Evolutionary conservation across 169 alveolate species (phyloP), one percentile per base, ranked within the genome.

Genomic region (Perkinsus olseni): DNA sequence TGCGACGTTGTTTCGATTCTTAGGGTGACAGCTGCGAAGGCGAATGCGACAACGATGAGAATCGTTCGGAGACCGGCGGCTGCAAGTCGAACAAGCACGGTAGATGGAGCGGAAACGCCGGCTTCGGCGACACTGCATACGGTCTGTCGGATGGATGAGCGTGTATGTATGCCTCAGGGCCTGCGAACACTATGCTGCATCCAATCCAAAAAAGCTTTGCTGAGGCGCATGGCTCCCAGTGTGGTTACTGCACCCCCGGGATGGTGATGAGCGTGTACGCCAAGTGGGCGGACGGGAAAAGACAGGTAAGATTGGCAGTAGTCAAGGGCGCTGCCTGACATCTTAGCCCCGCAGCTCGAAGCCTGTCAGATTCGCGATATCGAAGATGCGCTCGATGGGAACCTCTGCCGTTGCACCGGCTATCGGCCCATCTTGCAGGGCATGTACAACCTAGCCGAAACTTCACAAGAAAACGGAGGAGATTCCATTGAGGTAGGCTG

Each of bases 321-420:
- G 1, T 4, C 13, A 8, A 21, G 37, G 34, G 10, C 31, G 1
- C 34, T 13, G 82, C 0, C 10, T 62, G 31, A 62, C 13, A 4
- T 8, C 8, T 62, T 13, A 3, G n/a, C n/a, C n/a, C n/a, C n/a
- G n/a, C n/a, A n/a, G n/a, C n/a, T n/a, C n/a, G 82, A 62, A 21
- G 31, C 34, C 82, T 13, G 37, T 13, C 31, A 62, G 82, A 24
- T 90, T 34, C 92, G 62, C 11, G 92, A 90, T 38, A 90, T 90
- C 28, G 92, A 90, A 38, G 92, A 90, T 0, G 48, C 45, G 31
- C 45, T 90, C 37, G 92, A 90, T 39, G 92, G 92, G 3, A 90
- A 90, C 45, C 92, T 90, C 48, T 90, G 92, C 31, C 92, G 92
- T 34, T 90, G 92, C 36, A 90, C 92, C 36, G 92, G 92, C 28